Conservation (phyloP, 768 basidiomycete genomes). For the Russula ochroleuca region DNA sequence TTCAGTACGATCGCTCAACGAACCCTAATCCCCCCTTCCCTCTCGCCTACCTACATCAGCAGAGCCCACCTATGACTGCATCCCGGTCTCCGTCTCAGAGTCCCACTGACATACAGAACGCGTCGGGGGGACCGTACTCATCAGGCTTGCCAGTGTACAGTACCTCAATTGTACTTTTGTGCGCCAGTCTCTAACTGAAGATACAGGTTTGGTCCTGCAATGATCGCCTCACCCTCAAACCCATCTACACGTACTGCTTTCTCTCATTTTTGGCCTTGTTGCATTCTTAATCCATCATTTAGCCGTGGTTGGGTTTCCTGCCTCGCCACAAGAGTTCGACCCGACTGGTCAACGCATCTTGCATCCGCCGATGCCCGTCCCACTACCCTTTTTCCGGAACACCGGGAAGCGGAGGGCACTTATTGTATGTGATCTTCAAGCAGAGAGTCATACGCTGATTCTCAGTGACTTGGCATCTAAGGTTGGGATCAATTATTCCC, state of each 20-base stretch:
- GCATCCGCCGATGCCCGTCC: background rate
- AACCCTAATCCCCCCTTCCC: background rate
- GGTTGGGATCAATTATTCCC: slow-evolving; percentile 6
- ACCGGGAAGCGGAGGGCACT: background rate
- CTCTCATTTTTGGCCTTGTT: background rate
- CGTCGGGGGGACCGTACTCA: background rate
- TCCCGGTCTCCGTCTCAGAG: background rate
- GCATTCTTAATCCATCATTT: background rate
- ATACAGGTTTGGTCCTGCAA: background rate
- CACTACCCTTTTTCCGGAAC: background rate
- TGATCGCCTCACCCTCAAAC: background rate
- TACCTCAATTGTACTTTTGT: background rate
- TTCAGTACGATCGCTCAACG: background rate
- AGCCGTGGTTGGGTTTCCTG: background rate
- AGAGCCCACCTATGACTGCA: background rate
- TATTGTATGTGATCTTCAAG: background rate
- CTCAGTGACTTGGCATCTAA: background rate
- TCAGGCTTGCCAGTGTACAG: background rate
- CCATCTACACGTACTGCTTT: background rate
- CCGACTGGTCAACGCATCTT: background rate
- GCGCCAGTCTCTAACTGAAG: background rate
- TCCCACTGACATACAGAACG: background rate
- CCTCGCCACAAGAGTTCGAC: background rate
- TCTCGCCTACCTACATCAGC: background rate
- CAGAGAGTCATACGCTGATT: background rate